Base-by-base conservation (phyloP, 2,329 filamentous ascomycete species). In the Arachnopeziza araneosa region DNA sequence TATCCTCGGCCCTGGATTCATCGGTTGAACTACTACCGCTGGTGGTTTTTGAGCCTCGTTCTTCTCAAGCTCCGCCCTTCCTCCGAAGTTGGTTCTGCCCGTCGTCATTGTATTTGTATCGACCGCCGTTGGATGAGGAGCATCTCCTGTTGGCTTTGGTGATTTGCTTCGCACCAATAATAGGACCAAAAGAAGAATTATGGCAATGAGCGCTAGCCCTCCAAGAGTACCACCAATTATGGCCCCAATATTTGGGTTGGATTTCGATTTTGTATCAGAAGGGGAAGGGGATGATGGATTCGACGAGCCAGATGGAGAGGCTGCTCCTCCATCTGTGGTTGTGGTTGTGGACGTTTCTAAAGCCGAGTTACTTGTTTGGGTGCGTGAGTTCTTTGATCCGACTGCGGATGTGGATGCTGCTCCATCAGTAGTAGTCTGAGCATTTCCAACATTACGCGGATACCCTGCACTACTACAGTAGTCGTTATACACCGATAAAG, bases 381-480 rank as follows among this genome's bases (percentile, higher is more conserved):
- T 44, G 5, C 36, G 10, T 44, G 36, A 30, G 26, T 30, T 44
- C 36, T 44, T 44, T 14, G 36, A 5, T 8, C 10, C 12, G 36
- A 2, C 36, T 44, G 17, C 12, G 17, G 36, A 14, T 44, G 36
- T 14, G 17, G 36, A 44, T 19, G 17, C 36, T 3, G 36, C 36
- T 3, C 36, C 36, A 44, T 19, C 12, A 6, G 36, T 12, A 3
- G 36, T 24, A 54, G 36, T 44, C 6, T 5, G 4, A 19, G 36
- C 36, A 44, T 2, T 26, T 24, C 10, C 24, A 24, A 17, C 52
- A 24, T n/a, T 24, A 8, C 54, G 54, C 14, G 54, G 54, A 32
- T 56, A 56, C 14, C 55, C 55, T 6, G 55, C 55, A 10, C 23
- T 49, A 50, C 24, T 32, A 24, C 55, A 56, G 44, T 56, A 56